Percentiles rank a stretch among this genome's conserved stretches.
These are phyloP conservation scores for Apophysomyces ossiformis DNA, from an alignment of 371 early-diverging fungal genomes.

Conservation along the genomic window DNA sequence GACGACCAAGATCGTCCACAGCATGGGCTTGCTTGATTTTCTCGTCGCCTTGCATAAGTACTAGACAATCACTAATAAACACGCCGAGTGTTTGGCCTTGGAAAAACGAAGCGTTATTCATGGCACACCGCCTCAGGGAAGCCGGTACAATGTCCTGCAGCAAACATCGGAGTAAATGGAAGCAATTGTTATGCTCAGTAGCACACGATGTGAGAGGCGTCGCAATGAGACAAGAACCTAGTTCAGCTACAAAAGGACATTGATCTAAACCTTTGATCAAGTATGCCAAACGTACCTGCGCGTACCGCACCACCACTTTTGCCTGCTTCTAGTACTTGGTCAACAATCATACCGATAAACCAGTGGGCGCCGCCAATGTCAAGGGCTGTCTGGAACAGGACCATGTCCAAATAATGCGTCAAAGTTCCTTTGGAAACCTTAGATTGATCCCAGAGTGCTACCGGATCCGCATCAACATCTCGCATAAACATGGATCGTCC, in stretches of 20 bases:
- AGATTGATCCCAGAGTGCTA: conserved; percentile 34
- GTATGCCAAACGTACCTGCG: conserved; percentile 40
- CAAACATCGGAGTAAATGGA: conserved; percentile 40
- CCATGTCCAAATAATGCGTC: conserved; percentile 54
- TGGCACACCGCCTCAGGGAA: conserved; percentile 26
- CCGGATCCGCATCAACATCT: conserved; percentile 47
- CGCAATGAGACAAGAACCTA: conserved; percentile 50
- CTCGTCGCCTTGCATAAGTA: conserved; percentile 28
- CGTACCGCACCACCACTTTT: conserved; percentile 56
- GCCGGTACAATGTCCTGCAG: conserved; percentile 44
- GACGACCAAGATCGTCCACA: conserved; percentile 30
- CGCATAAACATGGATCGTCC: conserved; percentile 58
- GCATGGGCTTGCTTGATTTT: conserved; percentile 18
- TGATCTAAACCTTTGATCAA: background rate
- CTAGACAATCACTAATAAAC: conserved; percentile 51
- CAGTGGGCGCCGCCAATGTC: conserved; percentile 51
- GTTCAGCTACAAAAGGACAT: conserved; percentile 38
- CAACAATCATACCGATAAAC: conserved; percentile 52
- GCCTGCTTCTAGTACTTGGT: conserved; percentile 52
- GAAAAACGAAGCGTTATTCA: conserved; percentile 44
- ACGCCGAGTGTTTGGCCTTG: conserved; percentile 61
- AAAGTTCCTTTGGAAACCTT: conserved; percentile 28
- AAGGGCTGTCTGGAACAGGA: conserved; percentile 49
- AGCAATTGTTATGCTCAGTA: conserved; percentile 30
- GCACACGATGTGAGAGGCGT: conserved; percentile 37